These are phyloP conservation scores for Biscogniauxia marginata DNA, from an alignment of 2,329 filamentous ascomycete genomes.

Conservation along the genomic window DNA sequence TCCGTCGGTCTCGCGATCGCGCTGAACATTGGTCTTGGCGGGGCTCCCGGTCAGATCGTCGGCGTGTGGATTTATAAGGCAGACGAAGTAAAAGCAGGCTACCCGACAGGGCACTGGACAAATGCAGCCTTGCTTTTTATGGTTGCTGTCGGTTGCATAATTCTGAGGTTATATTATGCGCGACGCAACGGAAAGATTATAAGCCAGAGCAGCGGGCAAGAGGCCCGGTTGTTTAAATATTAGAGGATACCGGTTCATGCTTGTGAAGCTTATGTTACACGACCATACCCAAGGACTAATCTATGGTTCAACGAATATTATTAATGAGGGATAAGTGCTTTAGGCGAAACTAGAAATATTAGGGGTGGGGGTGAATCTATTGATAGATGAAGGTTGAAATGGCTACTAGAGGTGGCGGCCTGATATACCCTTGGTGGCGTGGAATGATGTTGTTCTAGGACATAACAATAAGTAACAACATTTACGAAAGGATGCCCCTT, in stretches of 20 bases:
- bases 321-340: too few species aligned
- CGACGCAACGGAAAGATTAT: slow-evolving; percentile 42
- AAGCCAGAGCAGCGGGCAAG: slow-evolving; percentile 31
- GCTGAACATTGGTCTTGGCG: slow-evolving; percentile 64
- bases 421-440: neutral
- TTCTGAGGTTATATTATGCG: slow-evolving; percentile 55
- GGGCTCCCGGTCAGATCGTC: slow-evolving; percentile 67
- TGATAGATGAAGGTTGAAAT: neutral
- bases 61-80: slow-evolving; percentile 73
- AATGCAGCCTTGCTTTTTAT: slow-evolving; percentile 45
- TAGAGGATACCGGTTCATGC: too few species aligned
- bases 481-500: neutral
- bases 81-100: slow-evolving; percentile 57
- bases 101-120: slow-evolving; percentile 64
- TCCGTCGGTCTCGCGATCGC: slow-evolving; percentile 68
- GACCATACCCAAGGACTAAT: too few species aligned
- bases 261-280: too few species aligned
- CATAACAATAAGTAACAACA: neutral
- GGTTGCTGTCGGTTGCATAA: slow-evolving; percentile 23
- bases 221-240: slow-evolving; percentile 41
- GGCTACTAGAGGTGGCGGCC: neutral
- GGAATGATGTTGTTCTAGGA: neutral
- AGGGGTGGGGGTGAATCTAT: too few species aligned
- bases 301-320: too few species aligned
- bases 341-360: too few species aligned